phyloP scores from a whole-genome alignment of 148 eudicot genomes.

The Salicornia ramosissima region DNA sequence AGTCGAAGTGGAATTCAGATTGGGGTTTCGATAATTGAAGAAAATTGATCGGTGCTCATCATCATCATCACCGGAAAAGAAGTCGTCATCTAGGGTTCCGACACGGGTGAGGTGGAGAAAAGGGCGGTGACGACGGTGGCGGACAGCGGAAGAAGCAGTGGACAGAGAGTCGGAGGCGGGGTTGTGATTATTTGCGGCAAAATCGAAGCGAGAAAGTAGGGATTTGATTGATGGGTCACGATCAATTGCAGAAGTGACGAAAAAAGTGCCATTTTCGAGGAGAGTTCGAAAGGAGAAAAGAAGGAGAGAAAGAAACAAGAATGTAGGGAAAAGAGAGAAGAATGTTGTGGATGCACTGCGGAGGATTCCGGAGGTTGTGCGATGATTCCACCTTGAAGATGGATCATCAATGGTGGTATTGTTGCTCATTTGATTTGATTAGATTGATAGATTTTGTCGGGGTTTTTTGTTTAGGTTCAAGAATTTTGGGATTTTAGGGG shows the following conservation, averaged over 20 bases:
- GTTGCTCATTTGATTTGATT: constrained; percentile 18
- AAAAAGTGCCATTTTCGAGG: constrained; percentile 54
- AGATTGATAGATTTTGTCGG: neutral
- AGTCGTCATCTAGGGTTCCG: constrained; percentile 82
- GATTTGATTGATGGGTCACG: constrained; percentile 59
- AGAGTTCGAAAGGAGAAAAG: constrained; percentile 70
- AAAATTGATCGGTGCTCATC: constrained; percentile 36
- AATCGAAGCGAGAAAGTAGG: constrained; percentile 58
- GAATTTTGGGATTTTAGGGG: too few species aligned
- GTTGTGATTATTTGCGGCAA: constrained; percentile 25
- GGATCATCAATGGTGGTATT: constrained; percentile 17
- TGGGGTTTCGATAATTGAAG: constrained; percentile 27
- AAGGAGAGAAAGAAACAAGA: constrained; percentile 54
- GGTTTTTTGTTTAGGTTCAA: neutral
- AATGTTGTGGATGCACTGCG: constrained; percentile 32
- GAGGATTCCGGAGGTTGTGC: constrained; percentile 44
- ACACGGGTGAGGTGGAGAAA: constrained; percentile 79
- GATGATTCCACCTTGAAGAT: constrained; percentile 22
- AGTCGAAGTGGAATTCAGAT: constrained; percentile 31
- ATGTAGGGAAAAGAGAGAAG: constrained; percentile 45
- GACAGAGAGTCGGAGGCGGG: constrained; percentile 15
- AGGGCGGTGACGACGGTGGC: constrained; percentile 51
- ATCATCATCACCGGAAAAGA: constrained; percentile 71
- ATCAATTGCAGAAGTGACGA: constrained; percentile 57
- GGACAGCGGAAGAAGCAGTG: constrained; percentile 21